These are phyloP conservation scores for Alloascoidea hylecoeti DNA, from an alignment of 805 yeast species.

Conservation along the genomic window DNA sequence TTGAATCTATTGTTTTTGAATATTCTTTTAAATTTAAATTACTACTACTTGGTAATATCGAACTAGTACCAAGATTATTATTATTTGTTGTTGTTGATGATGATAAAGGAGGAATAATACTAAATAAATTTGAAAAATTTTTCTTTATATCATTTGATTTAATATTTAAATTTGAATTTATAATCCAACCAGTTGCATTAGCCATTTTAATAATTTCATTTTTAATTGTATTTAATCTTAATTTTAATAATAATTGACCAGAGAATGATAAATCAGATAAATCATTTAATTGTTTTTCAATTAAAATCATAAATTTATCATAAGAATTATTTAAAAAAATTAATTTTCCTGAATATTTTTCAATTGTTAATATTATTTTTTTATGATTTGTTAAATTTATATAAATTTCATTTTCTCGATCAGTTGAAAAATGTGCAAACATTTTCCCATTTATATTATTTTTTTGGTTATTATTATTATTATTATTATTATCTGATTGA, in stretches of 20 bases:
- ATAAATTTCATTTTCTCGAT: slow-evolving; percentile 14
- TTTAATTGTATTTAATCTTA: slow-evolving; percentile 33
- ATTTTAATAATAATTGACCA: slow-evolving; percentile 25
- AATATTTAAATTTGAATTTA: slow-evolving; percentile 37
- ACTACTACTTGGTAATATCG: slow-evolving; percentile 12
- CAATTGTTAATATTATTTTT: slow-evolving; percentile 17
- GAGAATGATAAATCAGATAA: slow-evolving; percentile 13
- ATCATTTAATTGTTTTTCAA: slow-evolving; percentile 14
- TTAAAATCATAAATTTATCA: slow-evolving; percentile 17
- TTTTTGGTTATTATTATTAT: slow-evolving; percentile 1
- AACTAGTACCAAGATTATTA: slow-evolving; percentile 9
- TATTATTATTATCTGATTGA: slow-evolving; percentile 4
- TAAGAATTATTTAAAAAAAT: slow-evolving; percentile 32
- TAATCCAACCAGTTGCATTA: slow-evolving; percentile 55
- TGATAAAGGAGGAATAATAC: neutral
- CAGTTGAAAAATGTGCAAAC: slow-evolving; percentile 4
- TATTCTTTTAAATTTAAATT: slow-evolving; percentile 9
- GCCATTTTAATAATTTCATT: slow-evolving; percentile 41
- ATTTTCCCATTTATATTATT: slow-evolving; percentile 4
- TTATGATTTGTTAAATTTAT: slow-evolving; percentile 13
- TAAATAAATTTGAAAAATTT: slow-evolving; percentile 11
- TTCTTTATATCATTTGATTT: slow-evolving; percentile 29
- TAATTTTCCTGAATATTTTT: slow-evolving; percentile 23
- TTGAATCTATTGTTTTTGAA: slow-evolving; percentile 10
- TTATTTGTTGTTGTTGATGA: neutral